Evolutionary conservation across 371 early-diverging fungal species (phyloP), one percentile per base, ranked within the genome.

Genomic region (Apophysomyces variabilis): DNA sequence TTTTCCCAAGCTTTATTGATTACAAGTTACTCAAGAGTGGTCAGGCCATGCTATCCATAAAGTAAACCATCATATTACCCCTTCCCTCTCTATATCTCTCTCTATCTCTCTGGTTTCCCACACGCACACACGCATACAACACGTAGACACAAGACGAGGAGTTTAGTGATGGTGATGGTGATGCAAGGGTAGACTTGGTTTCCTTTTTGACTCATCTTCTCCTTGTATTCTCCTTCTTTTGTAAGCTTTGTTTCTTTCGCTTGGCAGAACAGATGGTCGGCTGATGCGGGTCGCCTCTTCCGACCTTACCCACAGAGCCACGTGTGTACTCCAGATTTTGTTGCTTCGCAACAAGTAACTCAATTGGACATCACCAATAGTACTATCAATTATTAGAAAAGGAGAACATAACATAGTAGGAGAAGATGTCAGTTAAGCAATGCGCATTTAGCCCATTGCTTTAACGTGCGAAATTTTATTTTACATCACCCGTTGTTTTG

Each of bases 241-340:
- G 13, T 5, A 41, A 26, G 32, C 32, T 26, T 3, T 26, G 32
- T 26, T 26, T 26, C 32, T 26, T 26, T 26, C 32, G 32, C 32
- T 26, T 26, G 3, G 32, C 3, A 26, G 32, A 26, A 26, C 32
- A 26, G 32, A 26, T 3, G 32, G 32, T 26, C 32, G 32, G 32
- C 3, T 26, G 32, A 26, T 26, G 32, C 32, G 32, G 32, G 32
- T 26, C 32, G 32, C 32, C 3, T 26, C 32, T 26, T 26, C 32
- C 32, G 32, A 26, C 32, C 32, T 26, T 45, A 45, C 13, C 46
- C 16, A n/a, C 46, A 50, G 3, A 21, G 54, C 54, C 54, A 50
- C 54, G 54, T 50, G 54, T 50, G 8, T 50, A 50, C 54, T 50
- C 54, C 54, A 50, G 54, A 21, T 50, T 50, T 50, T 50, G 21